Conservation (phyloP, 139 green algal genomes). For the Yamagishiella unicocca region DNA sequence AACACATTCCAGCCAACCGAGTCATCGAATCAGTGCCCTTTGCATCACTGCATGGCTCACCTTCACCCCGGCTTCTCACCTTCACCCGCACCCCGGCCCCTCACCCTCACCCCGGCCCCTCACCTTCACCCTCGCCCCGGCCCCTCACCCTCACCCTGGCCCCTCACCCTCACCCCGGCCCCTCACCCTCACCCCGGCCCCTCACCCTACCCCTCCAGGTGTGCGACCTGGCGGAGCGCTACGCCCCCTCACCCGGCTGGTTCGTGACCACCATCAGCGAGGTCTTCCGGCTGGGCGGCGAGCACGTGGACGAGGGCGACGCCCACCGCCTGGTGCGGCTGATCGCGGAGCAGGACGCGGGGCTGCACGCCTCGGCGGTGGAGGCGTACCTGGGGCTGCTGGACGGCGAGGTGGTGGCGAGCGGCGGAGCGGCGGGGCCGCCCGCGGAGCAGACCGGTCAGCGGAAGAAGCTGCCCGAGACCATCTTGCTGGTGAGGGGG, state of each 20-base stretch:
- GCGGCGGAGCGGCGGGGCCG: neutral
- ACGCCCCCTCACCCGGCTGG: constrained; percentile 91
- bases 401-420: constrained; percentile 4
- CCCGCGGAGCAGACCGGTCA: neutral
- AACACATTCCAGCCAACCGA: no score
- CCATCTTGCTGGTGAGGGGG: constrained; percentile 74
- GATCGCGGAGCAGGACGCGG: constrained; percentile 88
- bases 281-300: constrained; percentile 89
- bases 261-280: constrained; percentile 92
- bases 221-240: constrained; percentile 89
- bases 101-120: neutral
- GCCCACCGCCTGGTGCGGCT: constrained; percentile 88
- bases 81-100: no score
- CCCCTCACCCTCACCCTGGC: neutral
- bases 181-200: neutral
- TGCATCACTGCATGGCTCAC: no score
- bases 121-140: neutral
- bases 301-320: constrained; percentile 79
- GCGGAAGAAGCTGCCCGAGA: constrained; percentile 72
- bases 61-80: no score
- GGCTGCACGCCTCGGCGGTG: constrained; percentile 66
- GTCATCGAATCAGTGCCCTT: no score
- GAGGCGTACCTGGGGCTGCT: constrained; percentile 74
- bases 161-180: neutral
- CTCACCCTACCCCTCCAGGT: constrained; percentile 52